These are phyloP conservation scores for Talaromyces funiculosus DNA, from an alignment of 2,329 filamentous ascomycete genomes.

Conservation along the genomic window DNA sequence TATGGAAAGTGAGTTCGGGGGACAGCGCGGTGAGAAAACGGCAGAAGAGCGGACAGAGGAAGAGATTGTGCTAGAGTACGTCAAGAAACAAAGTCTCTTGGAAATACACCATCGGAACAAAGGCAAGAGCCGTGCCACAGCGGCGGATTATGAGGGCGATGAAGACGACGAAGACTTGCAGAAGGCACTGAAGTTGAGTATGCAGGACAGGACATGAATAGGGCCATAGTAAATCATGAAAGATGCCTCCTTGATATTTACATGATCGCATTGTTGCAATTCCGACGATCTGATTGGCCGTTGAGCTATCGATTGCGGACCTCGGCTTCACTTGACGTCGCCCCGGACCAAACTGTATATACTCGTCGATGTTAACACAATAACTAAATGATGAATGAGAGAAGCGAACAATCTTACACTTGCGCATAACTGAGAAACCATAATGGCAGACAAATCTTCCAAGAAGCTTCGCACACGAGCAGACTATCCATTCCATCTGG, in stretches of 20 bases:
- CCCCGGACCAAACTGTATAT: not conserved
- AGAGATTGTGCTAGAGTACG: slow-evolving; percentile 4
- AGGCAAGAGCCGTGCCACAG: not conserved
- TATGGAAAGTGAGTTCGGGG: not conserved
- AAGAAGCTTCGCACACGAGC: slow-evolving; percentile 57
- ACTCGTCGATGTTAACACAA: no score
- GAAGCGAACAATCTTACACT: not conserved
- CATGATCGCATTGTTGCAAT: not conserved
- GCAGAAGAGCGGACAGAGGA: not conserved
- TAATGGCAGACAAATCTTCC: slow-evolving; percentile 34
- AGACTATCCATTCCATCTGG: slow-evolving; percentile 73
- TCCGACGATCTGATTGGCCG: not conserved
- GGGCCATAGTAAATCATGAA: not conserved
- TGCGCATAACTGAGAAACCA: slow-evolving; percentile 11
- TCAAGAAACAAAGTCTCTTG: slow-evolving; percentile 3
- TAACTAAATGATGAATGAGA: not conserved
- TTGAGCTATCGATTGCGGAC: not conserved
- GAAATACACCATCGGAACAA: slow-evolving; percentile 1
- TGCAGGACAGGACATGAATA: not conserved
- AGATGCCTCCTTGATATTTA: no score
- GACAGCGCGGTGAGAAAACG: not conserved
- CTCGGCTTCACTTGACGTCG: slow-evolving; percentile 1
- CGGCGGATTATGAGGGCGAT: not conserved
- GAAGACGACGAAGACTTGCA: slow-evolving; percentile 4
- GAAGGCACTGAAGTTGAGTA: not conserved